Percentiles rank a stretch among this genome's conserved stretches.
These are phyloP conservation scores for Pichia gijzeniarum DNA, from an alignment of 805 yeast genomes.

Conservation along the genomic window DNA sequence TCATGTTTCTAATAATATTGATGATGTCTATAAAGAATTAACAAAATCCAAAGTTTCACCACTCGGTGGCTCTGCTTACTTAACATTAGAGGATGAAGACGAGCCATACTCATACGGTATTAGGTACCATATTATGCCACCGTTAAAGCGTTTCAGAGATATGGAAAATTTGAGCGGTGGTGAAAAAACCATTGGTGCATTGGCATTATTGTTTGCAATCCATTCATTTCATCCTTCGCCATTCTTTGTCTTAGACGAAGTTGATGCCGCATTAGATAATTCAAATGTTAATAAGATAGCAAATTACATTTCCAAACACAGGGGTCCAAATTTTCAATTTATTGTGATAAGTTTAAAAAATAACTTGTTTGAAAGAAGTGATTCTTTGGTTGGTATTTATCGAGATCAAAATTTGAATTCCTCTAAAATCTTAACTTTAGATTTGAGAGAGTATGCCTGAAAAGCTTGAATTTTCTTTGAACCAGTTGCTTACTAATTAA, in stretches of 20 bases:
- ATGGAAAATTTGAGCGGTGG: slow-evolving; percentile 95
- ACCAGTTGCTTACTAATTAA: no score
- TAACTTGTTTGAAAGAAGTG: slow-evolving; percentile 79
- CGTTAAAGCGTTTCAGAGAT: slow-evolving; percentile 85
- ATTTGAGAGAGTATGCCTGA: slow-evolving; percentile 53
- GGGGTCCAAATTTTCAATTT: slow-evolving; percentile 78
- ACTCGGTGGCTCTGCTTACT: slow-evolving; percentile 88
- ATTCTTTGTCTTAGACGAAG: slow-evolving; percentile 91
- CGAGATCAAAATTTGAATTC: slow-evolving; percentile 70
- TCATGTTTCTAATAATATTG: slow-evolving; percentile 70
- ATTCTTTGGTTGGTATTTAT: slow-evolving; percentile 88
- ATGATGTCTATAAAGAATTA: slow-evolving; percentile 75
- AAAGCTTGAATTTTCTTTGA: slow-evolving; percentile 8
- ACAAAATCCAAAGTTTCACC: slow-evolving; percentile 68
- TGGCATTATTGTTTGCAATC: slow-evolving; percentile 84
- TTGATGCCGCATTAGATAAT: slow-evolving; percentile 96
- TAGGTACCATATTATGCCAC: slow-evolving; percentile 93
- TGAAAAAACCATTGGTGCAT: slow-evolving; percentile 93
- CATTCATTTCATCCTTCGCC: slow-evolving; percentile 93
- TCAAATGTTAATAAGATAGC: slow-evolving; percentile 84
- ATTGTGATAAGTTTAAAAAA: slow-evolving; percentile 90
- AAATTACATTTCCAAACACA: slow-evolving; percentile 68
- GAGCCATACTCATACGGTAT: slow-evolving; percentile 83
- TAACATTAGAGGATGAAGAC: slow-evolving; percentile 81
- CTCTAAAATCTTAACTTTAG: slow-evolving; percentile 67